Evolutionary conservation across 495 filamentous ascomycete genomes (phyloP).

Genomic region (Hypoxylon perforatum): DNA sequence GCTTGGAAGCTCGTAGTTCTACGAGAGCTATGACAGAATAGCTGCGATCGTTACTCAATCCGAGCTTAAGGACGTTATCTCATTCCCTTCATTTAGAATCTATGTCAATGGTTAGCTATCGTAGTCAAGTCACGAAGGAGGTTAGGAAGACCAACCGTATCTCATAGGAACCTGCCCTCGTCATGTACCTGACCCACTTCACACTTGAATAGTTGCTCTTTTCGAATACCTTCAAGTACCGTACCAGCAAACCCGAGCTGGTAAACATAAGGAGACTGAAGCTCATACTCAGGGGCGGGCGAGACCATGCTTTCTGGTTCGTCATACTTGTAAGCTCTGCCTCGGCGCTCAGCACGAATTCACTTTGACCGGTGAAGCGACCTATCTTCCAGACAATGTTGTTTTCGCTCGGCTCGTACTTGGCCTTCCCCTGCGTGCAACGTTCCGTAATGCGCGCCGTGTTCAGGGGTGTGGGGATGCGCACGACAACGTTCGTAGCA

Average conservation of each 20-base stretch:
- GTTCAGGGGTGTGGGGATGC: conserved; percentile 96
- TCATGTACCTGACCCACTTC: conserved; percentile 99
- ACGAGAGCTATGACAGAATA: background rate
- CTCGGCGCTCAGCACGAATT: conserved; percentile 94
- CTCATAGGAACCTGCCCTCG: conserved; percentile 86
- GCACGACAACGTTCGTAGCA: conserved; percentile 95
- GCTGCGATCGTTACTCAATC: background rate
- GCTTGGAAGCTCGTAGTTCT: conserved; percentile 4
- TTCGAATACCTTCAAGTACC: conserved; percentile 99
- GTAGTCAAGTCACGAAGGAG: background rate
- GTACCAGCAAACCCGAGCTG: conserved; percentile 86
- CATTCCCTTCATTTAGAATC: conserved; percentile 18
- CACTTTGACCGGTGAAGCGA: conserved; percentile 92
- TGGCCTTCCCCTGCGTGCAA: conserved; percentile 93
- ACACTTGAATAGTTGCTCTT: conserved; percentile 98
- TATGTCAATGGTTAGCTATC: conserved; percentile 20
- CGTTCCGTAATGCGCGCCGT: conserved; percentile 95
- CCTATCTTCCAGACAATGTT: conserved; percentile 99
- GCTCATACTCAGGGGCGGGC: conserved; percentile 89
- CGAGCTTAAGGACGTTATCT: conserved; percentile 1
- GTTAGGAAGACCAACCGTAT: conserved; percentile 66
- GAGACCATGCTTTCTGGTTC: conserved; percentile 96
- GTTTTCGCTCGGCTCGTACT: conserved; percentile 98
- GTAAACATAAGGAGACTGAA: conserved; percentile 99
- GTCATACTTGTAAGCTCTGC: conserved; percentile 96